Conservation (phyloP, 768 basidiomycete species). For the Termitomyces sp. region DNA sequence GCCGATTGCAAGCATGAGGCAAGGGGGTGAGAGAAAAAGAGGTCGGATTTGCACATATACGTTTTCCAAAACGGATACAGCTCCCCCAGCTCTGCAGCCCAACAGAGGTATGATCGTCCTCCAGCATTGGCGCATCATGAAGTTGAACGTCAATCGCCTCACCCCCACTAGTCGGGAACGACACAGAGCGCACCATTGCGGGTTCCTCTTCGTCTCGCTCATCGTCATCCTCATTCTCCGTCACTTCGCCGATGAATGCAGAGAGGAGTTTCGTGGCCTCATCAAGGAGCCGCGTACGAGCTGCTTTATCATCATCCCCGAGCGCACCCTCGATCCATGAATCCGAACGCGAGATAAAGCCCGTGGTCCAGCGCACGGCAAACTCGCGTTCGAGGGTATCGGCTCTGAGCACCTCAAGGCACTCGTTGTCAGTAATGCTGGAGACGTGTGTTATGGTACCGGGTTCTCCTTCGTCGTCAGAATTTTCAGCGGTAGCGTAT, state of each 20-base stretch:
- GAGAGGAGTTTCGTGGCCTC: conserved; percentile 55
- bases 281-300: conserved; percentile 44
- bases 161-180: conserved; percentile 29
- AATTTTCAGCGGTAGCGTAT: conserved; percentile 70
- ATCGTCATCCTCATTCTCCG: conserved; percentile 24
- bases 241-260: conserved; percentile 33
- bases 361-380: conserved; percentile 72
- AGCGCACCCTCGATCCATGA: conserved; percentile 33
- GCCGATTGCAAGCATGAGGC: neutral
- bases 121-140: conserved; percentile 63
- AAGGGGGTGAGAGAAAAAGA: conserved; percentile 30
- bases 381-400: conserved; percentile 65
- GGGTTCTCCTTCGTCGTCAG: conserved; percentile 34
- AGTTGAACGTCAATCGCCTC: conserved; percentile 44
- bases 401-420: conserved; percentile 43
- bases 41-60: conserved; percentile 45
- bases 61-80: conserved; percentile 64
- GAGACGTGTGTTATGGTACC: conserved; percentile 7
- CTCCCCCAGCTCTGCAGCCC: conserved; percentile 86
- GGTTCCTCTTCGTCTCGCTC: conserved; percentile 35
- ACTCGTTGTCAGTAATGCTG: conserved; percentile 16
- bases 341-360: conserved; percentile 58
- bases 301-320: conserved; percentile 31
- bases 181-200: conserved; percentile 46
- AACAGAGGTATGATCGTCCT: conserved; percentile 70